A percentile compares a stretch with the other conserved stretches of the same genome.
Evolutionary conservation across 2,329 filamentous ascomycete species (phyloP).

Genomic region (Pseudogymnoascus sp.): DNA sequence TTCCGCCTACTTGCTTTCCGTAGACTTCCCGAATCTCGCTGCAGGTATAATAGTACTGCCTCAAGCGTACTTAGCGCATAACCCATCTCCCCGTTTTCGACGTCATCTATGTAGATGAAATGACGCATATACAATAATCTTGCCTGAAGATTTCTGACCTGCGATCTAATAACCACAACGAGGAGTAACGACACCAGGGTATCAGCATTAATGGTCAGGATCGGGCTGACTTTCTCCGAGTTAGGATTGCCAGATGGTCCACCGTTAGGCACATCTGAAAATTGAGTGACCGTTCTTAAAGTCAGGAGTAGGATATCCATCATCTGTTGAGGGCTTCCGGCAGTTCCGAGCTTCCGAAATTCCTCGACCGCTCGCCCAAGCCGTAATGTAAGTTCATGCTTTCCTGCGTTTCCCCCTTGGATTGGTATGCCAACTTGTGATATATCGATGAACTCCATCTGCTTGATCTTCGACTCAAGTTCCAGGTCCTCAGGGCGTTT

Average conservation of each 20-base stretch:
- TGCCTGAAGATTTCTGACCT: slow-evolving; percentile 79
- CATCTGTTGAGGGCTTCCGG: slow-evolving; percentile 30
- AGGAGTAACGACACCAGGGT: slow-evolving; percentile 85
- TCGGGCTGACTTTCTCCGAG: slow-evolving; percentile 34
- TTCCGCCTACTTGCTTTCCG: slow-evolving; percentile 81
- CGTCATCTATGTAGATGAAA: slow-evolving; percentile 96
- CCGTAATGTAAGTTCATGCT: slow-evolving; percentile 70
- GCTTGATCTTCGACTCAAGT: slow-evolving; percentile 78
- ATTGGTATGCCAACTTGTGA: slow-evolving; percentile 88
- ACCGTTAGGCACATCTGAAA: slow-evolving; percentile 42
- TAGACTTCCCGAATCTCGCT: slow-evolving; percentile 70
- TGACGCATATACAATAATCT: slow-evolving; percentile 90
- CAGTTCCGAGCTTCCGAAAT: slow-evolving; percentile 82
- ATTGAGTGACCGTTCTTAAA: slow-evolving; percentile 71
- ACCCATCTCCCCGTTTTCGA: slow-evolving; percentile 91
- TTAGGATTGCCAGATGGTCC: slow-evolving; percentile 21
- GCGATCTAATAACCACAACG: slow-evolving; percentile 84
- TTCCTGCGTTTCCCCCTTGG: slow-evolving; percentile 67
- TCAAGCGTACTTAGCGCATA: slow-evolving; percentile 96
- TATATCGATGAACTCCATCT: slow-evolving; percentile 91
- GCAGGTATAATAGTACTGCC: slow-evolving; percentile 82
- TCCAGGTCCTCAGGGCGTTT: slow-evolving; percentile 77
- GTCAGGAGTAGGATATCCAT: slow-evolving; percentile 31
- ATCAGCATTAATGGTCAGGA: slow-evolving; percentile 67
- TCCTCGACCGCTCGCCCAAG: slow-evolving; percentile 74